These are phyloP conservation scores for Globisporangium perplexum DNA, from an alignment of 352 stramenopile genomes.

Conservation along the genomic window DNA sequence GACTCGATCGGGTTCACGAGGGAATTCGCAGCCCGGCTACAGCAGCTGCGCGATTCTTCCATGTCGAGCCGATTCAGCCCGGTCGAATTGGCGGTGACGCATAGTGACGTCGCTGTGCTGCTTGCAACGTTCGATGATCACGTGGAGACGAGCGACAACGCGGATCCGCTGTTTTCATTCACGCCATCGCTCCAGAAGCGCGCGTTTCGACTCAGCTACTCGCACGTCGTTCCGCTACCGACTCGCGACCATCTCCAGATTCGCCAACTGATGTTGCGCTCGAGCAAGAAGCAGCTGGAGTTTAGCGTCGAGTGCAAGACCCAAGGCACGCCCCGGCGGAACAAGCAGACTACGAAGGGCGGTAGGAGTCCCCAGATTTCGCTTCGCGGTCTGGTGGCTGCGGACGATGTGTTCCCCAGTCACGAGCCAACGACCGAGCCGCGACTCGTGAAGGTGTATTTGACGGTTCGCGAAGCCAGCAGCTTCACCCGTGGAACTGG, in stretches of 20 bases:
- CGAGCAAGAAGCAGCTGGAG: conserved; percentile 11
- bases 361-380: conserved; percentile 7
- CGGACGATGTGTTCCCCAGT: conserved; percentile 7
- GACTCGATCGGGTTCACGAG: conserved; percentile 35
- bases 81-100: conserved; percentile 36
- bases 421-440: conserved; percentile 2
- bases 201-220: conserved; percentile 32
- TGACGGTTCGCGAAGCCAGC: conserved; percentile 7
- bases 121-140: neutral
- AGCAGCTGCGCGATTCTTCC: conserved; percentile 37
- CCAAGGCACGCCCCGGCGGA: conserved; percentile 12
- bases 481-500: neutral
- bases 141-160: no score
- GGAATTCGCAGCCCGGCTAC: conserved; percentile 32
- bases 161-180: conserved; percentile 27
- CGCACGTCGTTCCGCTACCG: conserved; percentile 19
- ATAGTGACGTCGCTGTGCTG: conserved; percentile 21
- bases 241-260: neutral
- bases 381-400: conserved; percentile 13
- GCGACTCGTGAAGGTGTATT: conserved; percentile 12
- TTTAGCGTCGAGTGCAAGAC: conserved; percentile 23
- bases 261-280: neutral
- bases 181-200: conserved; percentile 44
- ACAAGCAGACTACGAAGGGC: conserved; percentile 5
- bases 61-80: conserved; percentile 45